Evolutionary conservation across 1,284 basidiomycete species (phyloP), one percentile per base, ranked within the genome.

Genomic region (Coniferiporia sulphurascens): DNA sequence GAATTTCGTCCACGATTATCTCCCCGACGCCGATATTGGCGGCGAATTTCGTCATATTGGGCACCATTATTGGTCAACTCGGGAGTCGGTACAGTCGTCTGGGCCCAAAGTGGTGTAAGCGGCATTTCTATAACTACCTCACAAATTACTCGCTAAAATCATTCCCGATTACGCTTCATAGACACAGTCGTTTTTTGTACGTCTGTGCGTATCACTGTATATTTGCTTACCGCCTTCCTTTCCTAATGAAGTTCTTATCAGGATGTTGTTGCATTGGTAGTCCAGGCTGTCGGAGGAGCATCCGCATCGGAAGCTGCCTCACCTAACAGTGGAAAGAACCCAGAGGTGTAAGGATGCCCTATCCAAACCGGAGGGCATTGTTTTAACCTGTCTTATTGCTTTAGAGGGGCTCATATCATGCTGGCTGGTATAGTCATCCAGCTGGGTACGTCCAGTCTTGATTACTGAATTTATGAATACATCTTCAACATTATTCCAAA

Each of bases 41-140:
- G 2, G 78, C 76, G 3, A 77, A 76, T 65, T 82, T 82, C 63
- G 68, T 81, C 44, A 73, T 80, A n/a, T 71, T 82, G 2, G 78
- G 78, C 6, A 66, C 68, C 19, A 67, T 81, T 53, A 78, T 80
- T 48, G 58, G 64, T 0, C 65, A 68, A 2, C 68, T 80, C 6
- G 80, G 80, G 0, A 64, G 70, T 10, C 72, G 75, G 52, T 79
- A 76, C 64, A 75, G 74, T 54, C 68, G 74, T 10, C 62, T 77
- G 13, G 59, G 64, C 46, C 71, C 71, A 1, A 62, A 48, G 44
- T 56, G 53, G 51, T 74, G 72, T 73, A 45, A 63, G 71, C 62
- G 10, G 21, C 5, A 46, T 27, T 27, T 10, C 8, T 8, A 36
- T 12, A 27, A 34, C 1, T 34, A 10, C 9, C 49, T 51, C 3